Evolutionary conservation across 306 rosid genomes (phyloP), one percentile per base, ranked within the genome.

Genomic region (Rosa multiflora): DNA sequence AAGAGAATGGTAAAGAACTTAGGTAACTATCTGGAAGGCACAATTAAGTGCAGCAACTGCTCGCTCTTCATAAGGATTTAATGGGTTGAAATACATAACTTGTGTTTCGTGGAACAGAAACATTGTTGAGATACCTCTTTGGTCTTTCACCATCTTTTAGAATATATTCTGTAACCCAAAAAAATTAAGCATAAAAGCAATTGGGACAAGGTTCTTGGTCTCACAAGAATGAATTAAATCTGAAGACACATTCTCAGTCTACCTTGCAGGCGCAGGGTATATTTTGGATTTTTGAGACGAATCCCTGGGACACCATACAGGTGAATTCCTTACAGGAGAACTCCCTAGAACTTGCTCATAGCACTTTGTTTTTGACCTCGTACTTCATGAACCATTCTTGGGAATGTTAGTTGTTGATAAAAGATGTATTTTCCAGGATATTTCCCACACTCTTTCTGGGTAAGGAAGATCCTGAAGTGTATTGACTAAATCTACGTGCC

Each of bases 321-420:
- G 8, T 62, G 68, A 62, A 32, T 62, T 26, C 67, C 32, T 62
- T 62, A 62, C 35, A 62, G 42, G 35, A 29, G 14, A 62, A 62
- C 7, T 62, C 35, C 67, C 39, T 12, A 10, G 67, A 26, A 62
- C 37, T 23, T 29, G 7, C 23, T 55, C 4, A 8, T 62, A 62
- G 42, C 20, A 32, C n/a, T 62, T 62, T 13, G 42, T 26, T 26
- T 29, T 1, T 29, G 3, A 29, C 68, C 62, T 11, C 32, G 18
- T 29, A 62, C 42, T 29, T 26, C 40, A 29, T 62, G 68, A 62
- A 62, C 40, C 68, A 62, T 62, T 62, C 68, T 61, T 61, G 67
- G 39, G 32, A 62, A 62, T 62, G 42, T 62, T 32, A 35, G 42
- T 62, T 17, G 68, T 26, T 62, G 18, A 62, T 29, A 32, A 51